Base-by-base conservation (phyloP, 2,329 filamentous ascomycete species). In the Pseudocercospora pini-densiflorae region DNA sequence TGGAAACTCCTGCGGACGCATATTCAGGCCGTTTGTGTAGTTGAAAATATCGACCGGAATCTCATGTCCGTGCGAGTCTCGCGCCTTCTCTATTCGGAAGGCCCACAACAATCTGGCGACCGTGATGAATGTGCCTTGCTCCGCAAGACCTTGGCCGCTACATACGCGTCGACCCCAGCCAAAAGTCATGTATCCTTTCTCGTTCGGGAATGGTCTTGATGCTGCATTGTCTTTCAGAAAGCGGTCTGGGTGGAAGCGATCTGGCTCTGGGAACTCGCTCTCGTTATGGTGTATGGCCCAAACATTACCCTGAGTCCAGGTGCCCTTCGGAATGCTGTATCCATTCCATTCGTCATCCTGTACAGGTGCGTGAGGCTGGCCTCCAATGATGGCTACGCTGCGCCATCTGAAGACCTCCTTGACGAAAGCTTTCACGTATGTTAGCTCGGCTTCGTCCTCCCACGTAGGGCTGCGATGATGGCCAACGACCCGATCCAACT, bases 351-450 rank as follows among this genome's bases (percentile, higher is more conserved):
- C 59, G 43, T 76, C 73, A 47, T 76, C 74, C 59, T 69, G 43
- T 23, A 70, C 63, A 2, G 71, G 71, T 9, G 73, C 70, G 61
- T 76, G 73, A 12, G 73, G 83, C 0, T 91, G 91, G 0, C 94
- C 83, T 70, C 88, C 92, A 70, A 94, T 89, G 3, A 91, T 90
- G 65, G 93, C 90, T 24, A 93, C 90, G 1, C 88, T 90, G 83
- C 88, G 93, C 82, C 87, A 94, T 19, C 92, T 86, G 0, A 94
- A 82, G 0, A 89, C 87, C 74, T 94, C 92, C 73, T 92, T 92
- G 63, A 91, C 89, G 16, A 94, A 79, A 0, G 91, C 91, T 0
- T 89, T 90, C 61, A 93, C 80, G 74, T 93, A 94, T 0, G 88
- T 87, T 0, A 92, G 83, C 71, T 90, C 90, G 72, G 92, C 89